A percentile compares a stretch with the other conserved stretches of the same genome.
Evolutionary conservation across 495 filamentous ascomycete species (phyloP).

Genomic region (Tuber magnatum): DNA sequence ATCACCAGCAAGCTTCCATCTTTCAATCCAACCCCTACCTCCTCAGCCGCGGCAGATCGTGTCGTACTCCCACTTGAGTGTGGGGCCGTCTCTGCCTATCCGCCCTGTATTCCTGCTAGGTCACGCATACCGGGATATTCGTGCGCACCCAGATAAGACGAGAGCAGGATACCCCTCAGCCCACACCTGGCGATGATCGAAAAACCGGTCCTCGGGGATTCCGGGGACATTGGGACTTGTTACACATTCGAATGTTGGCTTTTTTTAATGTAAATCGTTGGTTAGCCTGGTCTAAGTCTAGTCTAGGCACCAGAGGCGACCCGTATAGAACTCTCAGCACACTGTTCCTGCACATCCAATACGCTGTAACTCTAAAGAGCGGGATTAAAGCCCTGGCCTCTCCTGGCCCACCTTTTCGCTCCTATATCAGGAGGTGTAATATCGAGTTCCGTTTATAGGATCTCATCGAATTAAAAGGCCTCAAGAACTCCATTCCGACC

Average conservation of each 20-base stretch:
- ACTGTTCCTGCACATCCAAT: not conserved
- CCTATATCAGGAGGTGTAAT: not conserved
- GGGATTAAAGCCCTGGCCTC: not conserved
- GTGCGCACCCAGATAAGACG: not conserved
- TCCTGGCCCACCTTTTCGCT: not conserved
- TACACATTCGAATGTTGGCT: not conserved
- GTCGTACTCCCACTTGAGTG: not conserved
- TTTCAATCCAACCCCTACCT: not conserved
- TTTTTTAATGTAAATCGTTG: not conserved
- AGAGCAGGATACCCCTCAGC: not conserved
- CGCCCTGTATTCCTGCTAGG: not conserved
- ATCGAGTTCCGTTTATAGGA: not conserved
- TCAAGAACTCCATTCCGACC: not conserved
- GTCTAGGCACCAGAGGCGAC: not conserved
- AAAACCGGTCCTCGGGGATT: not conserved
- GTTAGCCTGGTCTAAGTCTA: not conserved
- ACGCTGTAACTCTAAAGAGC: not conserved
- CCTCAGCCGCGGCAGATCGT: not conserved
- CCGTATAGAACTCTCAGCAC: not conserved
- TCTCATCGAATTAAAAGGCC: not conserved
- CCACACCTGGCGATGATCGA: not conserved
- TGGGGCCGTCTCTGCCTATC: not conserved
- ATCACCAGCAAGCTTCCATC: not conserved
- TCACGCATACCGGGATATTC: not conserved
- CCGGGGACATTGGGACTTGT: not conserved